Conservation (phyloP, 805 yeast genomes). For the Soucietia sequanensis region DNA sequence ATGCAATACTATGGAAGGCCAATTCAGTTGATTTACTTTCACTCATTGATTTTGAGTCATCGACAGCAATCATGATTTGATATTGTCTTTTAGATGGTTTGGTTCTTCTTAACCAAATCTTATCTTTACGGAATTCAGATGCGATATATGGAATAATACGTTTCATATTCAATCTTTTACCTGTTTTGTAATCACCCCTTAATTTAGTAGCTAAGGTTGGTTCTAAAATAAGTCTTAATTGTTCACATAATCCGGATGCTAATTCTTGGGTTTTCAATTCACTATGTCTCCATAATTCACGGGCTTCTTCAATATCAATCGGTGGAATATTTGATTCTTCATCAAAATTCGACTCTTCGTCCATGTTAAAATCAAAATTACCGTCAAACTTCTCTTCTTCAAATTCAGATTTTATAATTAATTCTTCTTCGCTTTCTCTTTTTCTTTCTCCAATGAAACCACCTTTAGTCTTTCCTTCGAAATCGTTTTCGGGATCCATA, state of each 20-base stretch:
- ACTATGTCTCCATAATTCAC: slow-evolving; percentile 77
- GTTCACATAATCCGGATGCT: slow-evolving; percentile 87
- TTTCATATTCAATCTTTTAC: slow-evolving; percentile 96
- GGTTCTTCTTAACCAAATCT: slow-evolving; percentile 96
- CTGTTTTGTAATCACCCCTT: slow-evolving; percentile 94
- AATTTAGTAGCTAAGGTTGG: slow-evolving; percentile 96
- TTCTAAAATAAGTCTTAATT: slow-evolving; percentile 84
- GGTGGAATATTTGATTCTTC: slow-evolving; percentile 35
- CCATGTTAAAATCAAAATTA: slow-evolving; percentile 13
- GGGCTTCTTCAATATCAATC: slow-evolving; percentile 61
- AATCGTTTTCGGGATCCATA: slow-evolving; percentile 41
- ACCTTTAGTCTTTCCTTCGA: slow-evolving; percentile 49
- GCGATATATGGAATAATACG: slow-evolving; percentile 97
- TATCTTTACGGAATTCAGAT: slow-evolving; percentile 93
- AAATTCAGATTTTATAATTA: slow-evolving; percentile 12
- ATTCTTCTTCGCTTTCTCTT: slow-evolving; percentile 28
- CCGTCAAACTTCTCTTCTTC: slow-evolving; percentile 19
- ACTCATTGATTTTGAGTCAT: slow-evolving; percentile 96
- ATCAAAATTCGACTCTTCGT: slow-evolving; percentile 14
- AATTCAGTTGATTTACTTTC: slow-evolving; percentile 87
- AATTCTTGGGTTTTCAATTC: slow-evolving; percentile 85
- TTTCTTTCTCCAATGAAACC: slow-evolving; percentile 51
- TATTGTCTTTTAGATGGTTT: slow-evolving; percentile 97
- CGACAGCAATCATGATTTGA: slow-evolving; percentile 96
- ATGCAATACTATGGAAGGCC: slow-evolving; percentile 91